Evolutionary conservation across 225 moss, liverwort and hornwort species (phyloP).

Genomic region (Bryoerythrophyllum caledonicum): DNA sequence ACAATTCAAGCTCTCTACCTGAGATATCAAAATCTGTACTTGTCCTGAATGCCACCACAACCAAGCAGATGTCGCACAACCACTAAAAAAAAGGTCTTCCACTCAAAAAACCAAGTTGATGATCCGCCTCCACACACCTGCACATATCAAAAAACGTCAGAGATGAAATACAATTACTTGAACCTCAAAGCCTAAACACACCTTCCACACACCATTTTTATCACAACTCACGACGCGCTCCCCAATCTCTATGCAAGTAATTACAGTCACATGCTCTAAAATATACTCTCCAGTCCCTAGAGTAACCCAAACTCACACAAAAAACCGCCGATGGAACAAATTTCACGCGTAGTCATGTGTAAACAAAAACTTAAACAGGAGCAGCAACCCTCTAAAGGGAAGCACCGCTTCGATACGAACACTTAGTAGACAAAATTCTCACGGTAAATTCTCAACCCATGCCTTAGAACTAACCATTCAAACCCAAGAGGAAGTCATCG

Average conservation of each 20-base stretch:
- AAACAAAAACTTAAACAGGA: neutral
- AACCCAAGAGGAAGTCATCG: neutral
- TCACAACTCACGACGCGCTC: neutral
- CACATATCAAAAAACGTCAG: neutral
- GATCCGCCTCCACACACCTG: conserved; percentile 1
- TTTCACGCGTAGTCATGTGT: neutral
- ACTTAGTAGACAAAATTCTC: neutral
- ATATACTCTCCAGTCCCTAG: neutral
- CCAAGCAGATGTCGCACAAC: neutral
- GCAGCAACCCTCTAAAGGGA: neutral
- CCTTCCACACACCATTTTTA: neutral
- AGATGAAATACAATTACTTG: neutral
- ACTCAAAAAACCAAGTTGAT: neutral
- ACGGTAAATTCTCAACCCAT: neutral
- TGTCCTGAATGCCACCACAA: neutral
- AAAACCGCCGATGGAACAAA: neutral
- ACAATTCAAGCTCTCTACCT: neutral
- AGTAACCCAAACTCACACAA: neutral
- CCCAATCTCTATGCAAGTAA: no score
- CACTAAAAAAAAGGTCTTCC: no score
- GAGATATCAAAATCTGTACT: neutral
- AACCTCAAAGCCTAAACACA: neutral
- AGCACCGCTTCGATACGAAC: neutral
- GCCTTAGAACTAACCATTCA: neutral
- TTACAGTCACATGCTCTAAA: neutral